These are phyloP conservation scores for Huiozyma sinensis DNA, from an alignment of 805 yeast genomes.

Conservation along the genomic window DNA sequence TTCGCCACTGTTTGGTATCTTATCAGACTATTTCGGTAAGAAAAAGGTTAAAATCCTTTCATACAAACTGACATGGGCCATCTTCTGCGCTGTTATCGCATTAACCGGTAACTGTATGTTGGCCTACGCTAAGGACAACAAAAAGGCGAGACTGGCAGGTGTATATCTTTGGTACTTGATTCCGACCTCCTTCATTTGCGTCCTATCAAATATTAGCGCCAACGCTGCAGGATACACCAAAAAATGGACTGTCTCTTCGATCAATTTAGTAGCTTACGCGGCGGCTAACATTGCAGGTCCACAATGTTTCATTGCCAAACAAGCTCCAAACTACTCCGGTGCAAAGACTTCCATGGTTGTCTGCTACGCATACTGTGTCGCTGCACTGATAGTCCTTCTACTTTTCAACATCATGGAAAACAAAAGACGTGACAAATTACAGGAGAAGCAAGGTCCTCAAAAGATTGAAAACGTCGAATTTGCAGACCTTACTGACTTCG, in stretches of 20 bases:
- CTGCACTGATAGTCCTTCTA: slow-evolving; percentile 25
- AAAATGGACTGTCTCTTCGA: slow-evolving; percentile 48
- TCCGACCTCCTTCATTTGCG: slow-evolving; percentile 29
- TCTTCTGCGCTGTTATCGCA: slow-evolving; percentile 24
- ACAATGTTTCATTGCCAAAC: slow-evolving; percentile 47
- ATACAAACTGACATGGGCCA: slow-evolving; percentile 26
- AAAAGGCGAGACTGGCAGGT: slow-evolving; percentile 32
- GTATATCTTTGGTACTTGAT: slow-evolving; percentile 25
- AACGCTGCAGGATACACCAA: slow-evolving; percentile 68
- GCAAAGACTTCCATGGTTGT: slow-evolving; percentile 45
- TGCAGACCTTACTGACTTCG: slow-evolving; percentile 36
- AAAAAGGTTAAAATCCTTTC: slow-evolving; percentile 11
- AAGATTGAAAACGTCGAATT: slow-evolving; percentile 26
- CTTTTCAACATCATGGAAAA: slow-evolving; percentile 31
- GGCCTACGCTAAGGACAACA: slow-evolving; percentile 31
- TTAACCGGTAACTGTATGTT: slow-evolving; percentile 32
- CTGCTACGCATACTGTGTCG: slow-evolving; percentile 34
- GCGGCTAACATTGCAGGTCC: slow-evolving; percentile 69
- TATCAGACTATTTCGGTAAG: slow-evolving; percentile 14
- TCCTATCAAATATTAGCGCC: slow-evolving; percentile 29
- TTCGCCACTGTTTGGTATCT: slow-evolving; percentile 21
- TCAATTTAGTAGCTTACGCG: slow-evolving; percentile 54
- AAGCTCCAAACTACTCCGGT: slow-evolving; percentile 50
- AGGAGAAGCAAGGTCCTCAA: slow-evolving; percentile 13
- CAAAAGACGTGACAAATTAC: slow-evolving; percentile 31